These are phyloP conservation scores for Psilocybe cyanescens DNA, from an alignment of 768 basidiomycete species.

Conservation along the genomic window DNA sequence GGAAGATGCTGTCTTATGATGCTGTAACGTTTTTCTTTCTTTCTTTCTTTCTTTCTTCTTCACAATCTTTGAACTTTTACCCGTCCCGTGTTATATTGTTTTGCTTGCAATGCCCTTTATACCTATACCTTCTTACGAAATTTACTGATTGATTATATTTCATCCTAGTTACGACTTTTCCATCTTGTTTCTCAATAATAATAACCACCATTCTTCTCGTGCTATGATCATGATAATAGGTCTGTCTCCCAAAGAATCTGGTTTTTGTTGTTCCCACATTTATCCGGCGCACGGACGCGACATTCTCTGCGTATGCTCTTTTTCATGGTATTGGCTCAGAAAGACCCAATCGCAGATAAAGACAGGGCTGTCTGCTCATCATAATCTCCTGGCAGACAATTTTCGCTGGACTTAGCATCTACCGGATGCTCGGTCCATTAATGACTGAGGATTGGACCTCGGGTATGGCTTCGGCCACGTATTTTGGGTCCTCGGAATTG, in stretches of 20 bases:
- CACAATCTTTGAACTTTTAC: neutral
- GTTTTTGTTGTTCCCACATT: too few species aligned
- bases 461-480: neutral
- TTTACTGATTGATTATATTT: neutral
- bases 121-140: neutral
- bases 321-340: too few species aligned
- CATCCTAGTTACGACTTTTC: neutral
- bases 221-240: too few species aligned
- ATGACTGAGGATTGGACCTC: neutral
- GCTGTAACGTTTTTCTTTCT: neutral
- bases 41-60: neutral
- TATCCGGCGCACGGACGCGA: too few species aligned
- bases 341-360: too few species aligned
- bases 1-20: too few species aligned
- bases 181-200: neutral
- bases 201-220: neutral
- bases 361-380: too few species aligned
- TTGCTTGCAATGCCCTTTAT: neutral
- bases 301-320: too few species aligned
- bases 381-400: too few species aligned
- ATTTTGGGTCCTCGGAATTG: neutral
- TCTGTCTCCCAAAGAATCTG: too few species aligned
- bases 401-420: too few species aligned
- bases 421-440: too few species aligned
- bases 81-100: neutral